A percentile compares a stretch with the other conserved stretches of the same genome.
These are phyloP conservation scores for Candida tallmaniae DNA, from an alignment of 805 yeast species.

Conservation along the genomic window DNA sequence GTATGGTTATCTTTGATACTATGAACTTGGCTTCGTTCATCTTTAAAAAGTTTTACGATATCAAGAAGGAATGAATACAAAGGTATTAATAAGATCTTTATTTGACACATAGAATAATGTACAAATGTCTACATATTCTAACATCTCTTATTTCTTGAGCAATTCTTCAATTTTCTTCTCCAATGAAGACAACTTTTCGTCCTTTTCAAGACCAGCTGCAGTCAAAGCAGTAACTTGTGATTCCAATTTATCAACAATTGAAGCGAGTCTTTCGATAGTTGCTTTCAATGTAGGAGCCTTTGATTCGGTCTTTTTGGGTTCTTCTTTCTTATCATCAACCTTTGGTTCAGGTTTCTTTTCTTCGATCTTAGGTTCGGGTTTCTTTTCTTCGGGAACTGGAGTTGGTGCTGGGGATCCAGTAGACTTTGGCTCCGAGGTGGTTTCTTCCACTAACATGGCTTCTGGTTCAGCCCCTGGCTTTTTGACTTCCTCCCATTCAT, in stretches of 20 bases:
- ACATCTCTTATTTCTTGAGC: slow-evolving; percentile 32
- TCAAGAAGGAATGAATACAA: slow-evolving; percentile 23
- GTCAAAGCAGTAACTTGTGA: slow-evolving; percentile 47
- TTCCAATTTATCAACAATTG: slow-evolving; percentile 56
- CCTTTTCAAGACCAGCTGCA: slow-evolving; percentile 58
- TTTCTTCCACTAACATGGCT: slow-evolving; percentile 9
- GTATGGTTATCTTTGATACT: slow-evolving; percentile 65
- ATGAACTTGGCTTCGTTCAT: slow-evolving; percentile 64
- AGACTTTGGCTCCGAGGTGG: slow-evolving; percentile 7
- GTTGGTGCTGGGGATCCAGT: slow-evolving; percentile 10
- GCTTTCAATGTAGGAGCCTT: slow-evolving; percentile 63
- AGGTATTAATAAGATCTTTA: not conserved
- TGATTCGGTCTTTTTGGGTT: slow-evolving; percentile 14
- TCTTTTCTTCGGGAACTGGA: slow-evolving; percentile 2
- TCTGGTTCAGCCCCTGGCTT: slow-evolving; percentile 18
- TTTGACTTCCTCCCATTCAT: slow-evolving; percentile 39
- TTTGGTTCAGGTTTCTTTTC: slow-evolving; percentile 1
- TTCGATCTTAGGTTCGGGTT: not conserved
- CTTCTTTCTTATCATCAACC: slow-evolving; percentile 8
- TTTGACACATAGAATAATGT: slow-evolving; percentile 1
- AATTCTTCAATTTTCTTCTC: slow-evolving; percentile 61
- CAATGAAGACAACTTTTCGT: slow-evolving; percentile 51
- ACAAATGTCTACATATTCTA: not conserved
- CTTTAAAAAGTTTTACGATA: slow-evolving; percentile 70
- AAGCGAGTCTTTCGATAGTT: slow-evolving; percentile 63